These are phyloP conservation scores for Teratosphaeria pseudoeucalypti DNA, from an alignment of 2,329 filamentous ascomycete genomes.

Conservation along the genomic window DNA sequence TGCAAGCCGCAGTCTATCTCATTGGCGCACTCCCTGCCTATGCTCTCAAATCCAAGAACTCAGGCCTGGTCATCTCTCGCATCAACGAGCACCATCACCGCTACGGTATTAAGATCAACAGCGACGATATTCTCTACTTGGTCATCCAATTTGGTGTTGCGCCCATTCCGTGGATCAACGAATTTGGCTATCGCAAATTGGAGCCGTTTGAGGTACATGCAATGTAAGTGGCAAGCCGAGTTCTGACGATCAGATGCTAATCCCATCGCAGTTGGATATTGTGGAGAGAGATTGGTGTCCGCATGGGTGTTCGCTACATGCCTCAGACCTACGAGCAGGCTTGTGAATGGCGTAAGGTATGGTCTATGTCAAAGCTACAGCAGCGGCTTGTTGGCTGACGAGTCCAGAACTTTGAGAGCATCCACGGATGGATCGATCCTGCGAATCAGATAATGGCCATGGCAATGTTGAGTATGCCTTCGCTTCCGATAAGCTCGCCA, in stretches of 20 bases:
- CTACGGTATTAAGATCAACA: constrained; percentile 7
- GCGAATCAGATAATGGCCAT: background rate
- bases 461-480: background rate
- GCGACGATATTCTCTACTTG: constrained; percentile 5
- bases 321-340: background rate
- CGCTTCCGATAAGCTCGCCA: background rate
- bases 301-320: background rate
- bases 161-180: constrained; percentile 6
- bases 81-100: constrained; percentile 7
- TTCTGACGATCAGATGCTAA: background rate
- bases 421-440: background rate
- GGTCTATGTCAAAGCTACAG: background rate
- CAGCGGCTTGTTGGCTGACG: background rate
- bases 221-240: background rate
- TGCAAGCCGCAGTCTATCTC: constrained; percentile 5
- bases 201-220: background rate
- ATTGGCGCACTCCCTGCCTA: constrained; percentile 3
- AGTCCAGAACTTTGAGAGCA: background rate
- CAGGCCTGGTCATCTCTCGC: constrained; percentile 3
- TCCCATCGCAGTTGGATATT: background rate
- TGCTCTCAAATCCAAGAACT: constrained; percentile 1
- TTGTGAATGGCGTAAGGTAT: background rate
- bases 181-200: constrained; percentile 6
- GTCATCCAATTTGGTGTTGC: constrained; percentile 7
- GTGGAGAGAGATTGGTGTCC: background rate